Percentiles rank a stretch among this genome's conserved stretches.
These are phyloP conservation scores for Fusarium chlamydosporum DNA, from an alignment of 2,329 filamentous ascomycete species.

Conservation along the genomic window DNA sequence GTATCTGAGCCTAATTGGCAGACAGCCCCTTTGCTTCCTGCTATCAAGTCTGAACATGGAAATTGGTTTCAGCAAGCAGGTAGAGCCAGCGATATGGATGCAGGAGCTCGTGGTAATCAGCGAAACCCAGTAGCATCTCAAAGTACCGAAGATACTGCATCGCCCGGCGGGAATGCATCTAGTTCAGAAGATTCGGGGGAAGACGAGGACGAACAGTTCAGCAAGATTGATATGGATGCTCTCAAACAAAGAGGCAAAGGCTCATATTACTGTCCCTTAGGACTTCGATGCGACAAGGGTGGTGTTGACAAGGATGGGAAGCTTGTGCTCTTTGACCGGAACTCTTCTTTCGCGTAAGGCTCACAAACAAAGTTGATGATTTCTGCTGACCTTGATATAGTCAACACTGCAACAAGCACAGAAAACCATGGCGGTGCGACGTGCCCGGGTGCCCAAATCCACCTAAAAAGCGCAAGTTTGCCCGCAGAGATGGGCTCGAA, in stretches of 20 bases:
- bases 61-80: constrained; percentile 36
- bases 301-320: constrained; percentile 58
- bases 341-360: constrained; percentile 59
- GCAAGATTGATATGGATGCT: constrained; percentile 57
- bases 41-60: constrained; percentile 44
- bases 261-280: constrained; percentile 56
- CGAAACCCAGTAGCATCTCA: constrained; percentile 47
- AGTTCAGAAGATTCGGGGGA: constrained; percentile 53
- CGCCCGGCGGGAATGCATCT: constrained; percentile 40
- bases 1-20: constrained; percentile 36
- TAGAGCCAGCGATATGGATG: constrained; percentile 42
- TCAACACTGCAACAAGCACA: constrained; percentile 61
- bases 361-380: constrained; percentile 25
- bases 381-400: constrained; percentile 50
- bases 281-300: constrained; percentile 57
- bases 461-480: constrained; percentile 59
- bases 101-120: constrained; percentile 40
- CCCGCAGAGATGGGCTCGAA: constrained; percentile 60
- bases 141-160: constrained; percentile 32
- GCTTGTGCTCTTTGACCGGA: constrained; percentile 58
- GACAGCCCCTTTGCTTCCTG: constrained; percentile 45
- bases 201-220: constrained; percentile 56
- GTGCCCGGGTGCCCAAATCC: constrained; percentile 59
- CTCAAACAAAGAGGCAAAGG: constrained; percentile 59
- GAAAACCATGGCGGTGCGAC: constrained; percentile 59